These are phyloP conservation scores for Cordyceps tenuipes DNA, from an alignment of 2,329 filamentous ascomycete genomes.

Conservation along the genomic window DNA sequence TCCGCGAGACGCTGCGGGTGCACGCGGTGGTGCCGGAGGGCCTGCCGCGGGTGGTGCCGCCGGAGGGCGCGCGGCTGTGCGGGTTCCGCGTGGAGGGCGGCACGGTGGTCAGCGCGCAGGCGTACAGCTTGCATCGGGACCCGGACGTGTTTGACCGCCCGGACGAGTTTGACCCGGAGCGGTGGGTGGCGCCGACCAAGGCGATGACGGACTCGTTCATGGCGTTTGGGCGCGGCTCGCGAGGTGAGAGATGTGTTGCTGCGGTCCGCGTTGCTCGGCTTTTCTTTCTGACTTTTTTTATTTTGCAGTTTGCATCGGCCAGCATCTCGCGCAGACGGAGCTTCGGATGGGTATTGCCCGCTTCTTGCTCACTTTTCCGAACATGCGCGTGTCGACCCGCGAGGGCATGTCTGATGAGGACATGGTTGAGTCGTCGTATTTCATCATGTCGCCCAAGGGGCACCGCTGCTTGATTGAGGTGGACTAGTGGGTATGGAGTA, in stretches of 20 bases:
- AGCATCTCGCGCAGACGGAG: constrained; percentile 49
- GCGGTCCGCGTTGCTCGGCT: background rate
- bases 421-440: constrained; percentile 26
- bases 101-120: constrained; percentile 31
- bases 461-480: constrained; percentile 8
- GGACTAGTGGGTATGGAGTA: background rate
- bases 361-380: constrained; percentile 42
- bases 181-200: constrained; percentile 28
- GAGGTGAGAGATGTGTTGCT: constrained; percentile 22
- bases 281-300: background rate
- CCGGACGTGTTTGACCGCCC: constrained; percentile 32
- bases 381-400: constrained; percentile 20
- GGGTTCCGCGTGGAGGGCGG: constrained; percentile 33
- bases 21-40: constrained; percentile 31
- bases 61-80: constrained; percentile 28
- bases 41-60: constrained; percentile 33
- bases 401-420: constrained; percentile 28
- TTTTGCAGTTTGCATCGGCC: constrained; percentile 40
- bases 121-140: constrained; percentile 39
- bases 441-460: constrained; percentile 18
- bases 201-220: constrained; percentile 40
- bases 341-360: constrained; percentile 40
- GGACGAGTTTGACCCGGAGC: constrained; percentile 22
- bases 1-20: constrained; percentile 38
- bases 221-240: constrained; percentile 45